Evolutionary conservation across 768 basidiomycete species (phyloP), one percentile per base, ranked within the genome.

Genomic region (Termitomyces sp.): DNA sequence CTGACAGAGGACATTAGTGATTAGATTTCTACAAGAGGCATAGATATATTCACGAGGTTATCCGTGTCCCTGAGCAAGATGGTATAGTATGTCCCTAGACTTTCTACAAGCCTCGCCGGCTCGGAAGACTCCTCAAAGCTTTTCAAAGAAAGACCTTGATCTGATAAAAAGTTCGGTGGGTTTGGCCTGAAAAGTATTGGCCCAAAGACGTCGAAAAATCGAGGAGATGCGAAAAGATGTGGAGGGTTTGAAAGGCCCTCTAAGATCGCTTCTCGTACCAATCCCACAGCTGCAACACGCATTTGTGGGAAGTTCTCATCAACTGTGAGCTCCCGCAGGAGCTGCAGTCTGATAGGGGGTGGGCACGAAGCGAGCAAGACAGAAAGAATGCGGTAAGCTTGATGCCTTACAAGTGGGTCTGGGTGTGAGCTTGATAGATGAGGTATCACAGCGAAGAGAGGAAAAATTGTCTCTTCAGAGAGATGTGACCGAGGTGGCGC

Each of bases 61-160:
- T 70, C 62, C 9, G 62, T 66, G 67, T 93, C 90, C 62, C 88
- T 73, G 48, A 74, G 69, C 8, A 90, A 65, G 18, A 91, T 73
- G 36, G 87, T 76, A 63, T 87, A 91, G 66, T 87, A 88, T 53
- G 91, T 77, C 18, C 83, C 82, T 5, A 93, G 72, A 61, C 81
- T 84, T 61, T 91, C 88, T 0, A 81, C 77, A 26, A 93, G 73
- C 44, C 90, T 75, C 23, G 78, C 64, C n/a, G 84, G 74, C 64
- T 91, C 90, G 9, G 79, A 71, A 0, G 81, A 82, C 28, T 81
- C 75, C 35, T 80, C 72, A 16, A 90, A 74, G 41, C 82, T 80
- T 14, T 76, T 70, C 5, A 80, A 64, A 0, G 79, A 67, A 14
- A 71, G 69, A 28, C 64, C 49, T 10, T 68, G 60, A 4, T 66